These are phyloP conservation scores for Zalaria obscura DNA, from an alignment of 2,329 filamentous ascomycete genomes.

Conservation along the genomic window DNA sequence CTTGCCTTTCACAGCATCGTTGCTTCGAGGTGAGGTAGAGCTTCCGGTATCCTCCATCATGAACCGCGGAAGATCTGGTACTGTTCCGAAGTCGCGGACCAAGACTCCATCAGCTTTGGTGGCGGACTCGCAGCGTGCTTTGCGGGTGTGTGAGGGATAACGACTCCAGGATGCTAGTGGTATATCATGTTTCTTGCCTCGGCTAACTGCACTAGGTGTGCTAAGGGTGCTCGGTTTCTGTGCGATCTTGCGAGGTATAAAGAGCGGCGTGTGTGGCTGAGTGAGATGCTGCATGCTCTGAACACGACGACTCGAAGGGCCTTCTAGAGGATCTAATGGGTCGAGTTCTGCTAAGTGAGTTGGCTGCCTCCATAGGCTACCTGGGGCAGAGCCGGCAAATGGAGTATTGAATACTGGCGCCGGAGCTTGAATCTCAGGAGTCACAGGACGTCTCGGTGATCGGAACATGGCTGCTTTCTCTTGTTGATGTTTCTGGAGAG, in stretches of 20 bases:
- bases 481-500: constrained; percentile 15
- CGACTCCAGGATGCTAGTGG: constrained; percentile 26
- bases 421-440: neutral
- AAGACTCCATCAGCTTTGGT: constrained; percentile 22
- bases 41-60: neutral
- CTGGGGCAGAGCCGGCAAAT: constrained; percentile 4
- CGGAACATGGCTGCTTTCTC: constrained; percentile 19
- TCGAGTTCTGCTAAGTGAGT: constrained; percentile 7
- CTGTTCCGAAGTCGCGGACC: constrained; percentile 25
- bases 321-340: constrained; percentile 6
- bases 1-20: neutral
- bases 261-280: neutral
- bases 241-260: too few species aligned
- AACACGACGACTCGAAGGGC: neutral
- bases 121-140: constrained; percentile 24
- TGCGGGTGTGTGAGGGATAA: constrained; percentile 32
- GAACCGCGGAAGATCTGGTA: neutral
- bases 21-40: neutral
- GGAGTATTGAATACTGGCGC: constrained; percentile 9
- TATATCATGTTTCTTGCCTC: constrained; percentile 5
- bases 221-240: constrained; percentile 1
- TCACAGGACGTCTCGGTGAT: constrained; percentile 12
- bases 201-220: neutral
- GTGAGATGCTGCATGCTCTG: constrained; percentile 4
- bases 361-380: neutral